Percentiles rank a stretch among this genome's conserved stretches.
Evolutionary conservation across 2,329 filamentous ascomycete genomes (phyloP).

Genomic region (Curvularia spicifera): DNA sequence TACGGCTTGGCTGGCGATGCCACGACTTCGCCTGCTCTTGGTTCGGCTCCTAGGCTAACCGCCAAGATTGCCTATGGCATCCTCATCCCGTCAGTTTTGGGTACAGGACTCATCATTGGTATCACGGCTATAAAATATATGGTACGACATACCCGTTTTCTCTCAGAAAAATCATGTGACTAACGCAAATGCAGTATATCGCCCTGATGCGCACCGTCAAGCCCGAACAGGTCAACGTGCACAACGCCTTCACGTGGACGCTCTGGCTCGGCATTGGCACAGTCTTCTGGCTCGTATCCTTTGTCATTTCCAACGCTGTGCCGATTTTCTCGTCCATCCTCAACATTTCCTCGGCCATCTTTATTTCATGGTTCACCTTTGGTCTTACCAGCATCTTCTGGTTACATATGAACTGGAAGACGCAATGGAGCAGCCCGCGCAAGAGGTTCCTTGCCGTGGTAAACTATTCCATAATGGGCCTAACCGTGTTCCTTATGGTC

Average conservation of each 20-base stretch:
- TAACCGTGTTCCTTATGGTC: slow-evolving; percentile 37
- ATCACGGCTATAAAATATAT: slow-evolving; percentile 71
- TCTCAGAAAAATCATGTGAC: not conserved
- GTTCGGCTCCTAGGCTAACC: slow-evolving; percentile 63
- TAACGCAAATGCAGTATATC: slow-evolving; percentile 56
- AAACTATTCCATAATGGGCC: slow-evolving; percentile 52
- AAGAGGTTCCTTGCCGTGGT: slow-evolving; percentile 56
- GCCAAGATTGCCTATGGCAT: slow-evolving; percentile 72
- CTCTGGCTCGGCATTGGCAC: slow-evolving; percentile 67
- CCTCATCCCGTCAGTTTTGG: slow-evolving; percentile 71
- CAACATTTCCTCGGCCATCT: slow-evolving; percentile 63
- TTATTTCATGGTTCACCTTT: slow-evolving; percentile 71
- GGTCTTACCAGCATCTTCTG: slow-evolving; percentile 56
- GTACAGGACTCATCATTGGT: slow-evolving; percentile 73
- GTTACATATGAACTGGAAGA: slow-evolving; percentile 55
- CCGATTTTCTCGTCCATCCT: slow-evolving; percentile 67
- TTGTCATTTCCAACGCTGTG: slow-evolving; percentile 53
- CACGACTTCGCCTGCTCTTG: slow-evolving; percentile 70
- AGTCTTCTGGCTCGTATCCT: slow-evolving; percentile 62
- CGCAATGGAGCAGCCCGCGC: slow-evolving; percentile 27
- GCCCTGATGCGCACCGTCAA: slow-evolving; percentile 60
- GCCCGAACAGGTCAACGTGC: slow-evolving; percentile 34
- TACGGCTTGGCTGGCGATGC: slow-evolving; percentile 68
- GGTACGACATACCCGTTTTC: not conserved
- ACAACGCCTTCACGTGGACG: slow-evolving; percentile 64